These are phyloP conservation scores for Phytophthora sp. DNA, from an alignment of 352 stramenopile species.

Conservation along the genomic window DNA sequence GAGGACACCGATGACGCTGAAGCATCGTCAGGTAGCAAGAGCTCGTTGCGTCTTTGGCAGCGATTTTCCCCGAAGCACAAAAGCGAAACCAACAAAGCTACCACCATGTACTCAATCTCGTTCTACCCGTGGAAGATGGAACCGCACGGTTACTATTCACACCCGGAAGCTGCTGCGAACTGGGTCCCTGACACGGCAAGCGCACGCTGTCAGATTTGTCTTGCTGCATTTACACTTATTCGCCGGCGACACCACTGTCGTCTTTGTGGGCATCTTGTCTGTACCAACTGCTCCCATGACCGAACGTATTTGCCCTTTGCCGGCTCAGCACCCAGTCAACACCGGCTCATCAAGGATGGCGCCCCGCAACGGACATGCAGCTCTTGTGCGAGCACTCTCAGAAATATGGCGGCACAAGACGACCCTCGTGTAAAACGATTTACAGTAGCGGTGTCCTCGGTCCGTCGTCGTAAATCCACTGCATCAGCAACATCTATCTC, in stretches of 20 bases:
- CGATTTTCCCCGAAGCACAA: slow-evolving; percentile 22
- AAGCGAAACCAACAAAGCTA: slow-evolving; percentile 17
- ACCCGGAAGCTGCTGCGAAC: slow-evolving; percentile 67
- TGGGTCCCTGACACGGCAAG: slow-evolving; percentile 77
- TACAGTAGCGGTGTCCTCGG: slow-evolving; percentile 34
- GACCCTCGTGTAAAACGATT: slow-evolving; percentile 67
- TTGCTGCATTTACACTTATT: slow-evolving; percentile 57
- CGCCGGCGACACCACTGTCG: slow-evolving; percentile 89
- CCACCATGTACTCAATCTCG: slow-evolving; percentile 72
- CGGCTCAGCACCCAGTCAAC: slow-evolving; percentile 48
- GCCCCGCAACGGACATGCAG: slow-evolving; percentile 78
- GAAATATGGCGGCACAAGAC: slow-evolving; percentile 64
- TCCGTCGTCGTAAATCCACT: slow-evolving; percentile 12
- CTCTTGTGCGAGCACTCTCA: slow-evolving; percentile 61
- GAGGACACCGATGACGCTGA: slow-evolving; percentile 19
- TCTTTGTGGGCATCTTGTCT: slow-evolving; percentile 73
- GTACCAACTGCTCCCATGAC: slow-evolving; percentile 68
- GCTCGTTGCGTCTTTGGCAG: slow-evolving; percentile 21
- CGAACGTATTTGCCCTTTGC: slow-evolving; percentile 74
- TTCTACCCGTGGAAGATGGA: slow-evolving; percentile 85
- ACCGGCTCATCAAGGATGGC: slow-evolving; percentile 74
- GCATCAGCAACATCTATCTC: slow-evolving; percentile 8
- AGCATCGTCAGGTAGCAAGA: slow-evolving; percentile 3
- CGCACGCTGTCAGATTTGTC: slow-evolving; percentile 67
- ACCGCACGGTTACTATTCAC: slow-evolving; percentile 66